phyloP scores from a whole-genome alignment of 2,329 filamentous ascomycete genomes.

The Fusarium brachygibbosum region DNA sequence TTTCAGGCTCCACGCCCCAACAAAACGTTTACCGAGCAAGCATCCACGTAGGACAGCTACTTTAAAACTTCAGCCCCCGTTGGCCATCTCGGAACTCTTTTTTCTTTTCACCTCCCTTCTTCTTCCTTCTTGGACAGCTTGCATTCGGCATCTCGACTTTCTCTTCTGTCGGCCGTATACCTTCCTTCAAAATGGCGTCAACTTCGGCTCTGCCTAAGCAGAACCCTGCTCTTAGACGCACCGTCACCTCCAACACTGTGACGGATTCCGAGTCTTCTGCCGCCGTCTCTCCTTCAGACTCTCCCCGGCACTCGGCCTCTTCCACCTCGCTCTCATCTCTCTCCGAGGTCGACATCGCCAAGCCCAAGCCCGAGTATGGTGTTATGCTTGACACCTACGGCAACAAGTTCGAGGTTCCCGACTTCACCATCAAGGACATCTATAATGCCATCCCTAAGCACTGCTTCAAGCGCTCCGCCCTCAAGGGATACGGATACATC shows the following conservation, averaged over 20 bases:
- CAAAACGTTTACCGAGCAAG: conserved; percentile 47
- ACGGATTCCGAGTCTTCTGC: conserved; percentile 69
- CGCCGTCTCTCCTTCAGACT: conserved; percentile 70
- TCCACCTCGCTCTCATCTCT: conserved; percentile 94
- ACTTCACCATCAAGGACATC: conserved; percentile 98
- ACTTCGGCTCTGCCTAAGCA: conserved; percentile 58
- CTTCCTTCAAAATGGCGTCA: conserved; percentile 60
- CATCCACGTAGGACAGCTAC: conserved; percentile 20
- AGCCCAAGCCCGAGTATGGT: conserved; percentile 61
- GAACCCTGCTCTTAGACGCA: conserved; percentile 63
- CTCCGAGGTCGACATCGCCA: conserved; percentile 70
- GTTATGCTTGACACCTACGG: conserved; percentile 92
- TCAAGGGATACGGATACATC: conserved; percentile 84
- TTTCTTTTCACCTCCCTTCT: conserved; percentile 11
- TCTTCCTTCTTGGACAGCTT: conserved; percentile 16
- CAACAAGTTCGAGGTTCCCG: conserved; percentile 91
- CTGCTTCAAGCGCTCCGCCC: conserved; percentile 90
- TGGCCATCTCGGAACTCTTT: conserved; percentile 4
- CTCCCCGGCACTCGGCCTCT: conserved; percentile 76
- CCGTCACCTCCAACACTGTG: conserved; percentile 61
- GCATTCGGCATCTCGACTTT: conserved; percentile 39
- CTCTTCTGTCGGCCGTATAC: conserved; percentile 42
- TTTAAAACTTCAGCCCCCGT: conserved; percentile 44
- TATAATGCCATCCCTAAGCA: conserved; percentile 97
- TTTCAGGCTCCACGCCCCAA: conserved; percentile 49